These are phyloP conservation scores for Entomortierella lignicola DNA, from an alignment of 192 early-diverging fungal genomes.

Conservation along the genomic window DNA sequence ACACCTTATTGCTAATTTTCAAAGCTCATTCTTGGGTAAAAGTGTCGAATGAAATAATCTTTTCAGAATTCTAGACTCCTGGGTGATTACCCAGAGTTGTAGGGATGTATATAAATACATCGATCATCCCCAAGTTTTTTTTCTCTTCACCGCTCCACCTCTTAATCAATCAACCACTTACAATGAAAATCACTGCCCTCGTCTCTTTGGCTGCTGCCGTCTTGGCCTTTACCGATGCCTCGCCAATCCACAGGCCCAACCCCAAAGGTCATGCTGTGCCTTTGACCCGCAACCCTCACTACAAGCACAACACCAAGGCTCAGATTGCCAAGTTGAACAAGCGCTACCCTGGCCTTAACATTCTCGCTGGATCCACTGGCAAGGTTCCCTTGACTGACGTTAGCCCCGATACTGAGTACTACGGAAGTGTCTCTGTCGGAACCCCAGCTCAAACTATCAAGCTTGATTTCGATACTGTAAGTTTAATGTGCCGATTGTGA, in stretches of 20 bases:
- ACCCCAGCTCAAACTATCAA: constrained; percentile 67
- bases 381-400: constrained; percentile 38
- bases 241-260: neutral
- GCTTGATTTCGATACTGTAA: constrained; percentile 1
- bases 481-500: neutral
- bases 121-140: neutral
- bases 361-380: neutral
- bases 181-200: constrained; percentile 35
- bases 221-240: constrained; percentile 19
- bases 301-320: constrained; percentile 33
- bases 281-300: constrained; percentile 33
- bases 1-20: too few species aligned
- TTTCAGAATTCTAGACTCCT: too few species aligned
- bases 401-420: constrained; percentile 66
- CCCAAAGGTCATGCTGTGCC: constrained; percentile 13
- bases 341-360: neutral
- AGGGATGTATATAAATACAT: neutral
- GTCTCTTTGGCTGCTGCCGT: constrained; percentile 31
- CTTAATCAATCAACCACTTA: constrained; percentile 3
- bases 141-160: too few species aligned
- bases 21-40: too few species aligned
- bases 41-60: too few species aligned
- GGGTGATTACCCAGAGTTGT: neutral
- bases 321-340: constrained; percentile 23
- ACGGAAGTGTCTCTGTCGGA: constrained; percentile 69